phyloP scores from a whole-genome alignment of 345 rosid genomes.

The Mallotus nudiflorus region DNA sequence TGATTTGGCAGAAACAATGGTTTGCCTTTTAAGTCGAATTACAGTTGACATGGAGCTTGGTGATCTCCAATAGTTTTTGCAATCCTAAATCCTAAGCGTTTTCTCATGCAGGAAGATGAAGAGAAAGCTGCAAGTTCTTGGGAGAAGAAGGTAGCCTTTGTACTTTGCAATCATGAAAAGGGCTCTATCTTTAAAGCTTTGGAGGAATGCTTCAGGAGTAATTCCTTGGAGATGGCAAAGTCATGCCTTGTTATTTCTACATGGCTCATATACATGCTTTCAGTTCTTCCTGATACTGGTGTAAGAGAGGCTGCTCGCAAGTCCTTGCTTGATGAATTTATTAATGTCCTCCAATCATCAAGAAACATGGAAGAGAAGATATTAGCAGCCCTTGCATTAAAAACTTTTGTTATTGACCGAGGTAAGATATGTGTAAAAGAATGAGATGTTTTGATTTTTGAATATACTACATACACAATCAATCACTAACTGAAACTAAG shows the following conservation, averaged over 20 bases:
- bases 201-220: slow-evolving; percentile 59
- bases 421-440: slow-evolving; percentile 28
- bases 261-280: slow-evolving; percentile 61
- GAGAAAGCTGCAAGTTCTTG: slow-evolving; percentile 52
- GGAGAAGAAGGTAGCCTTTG: slow-evolving; percentile 61
- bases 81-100: background rate
- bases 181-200: slow-evolving; percentile 65
- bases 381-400: slow-evolving; percentile 56
- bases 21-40: slow-evolving; percentile 18
- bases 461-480: background rate
- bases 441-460: background rate
- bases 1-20: slow-evolving; percentile 44
- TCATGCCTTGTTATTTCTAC: slow-evolving; percentile 57
- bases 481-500: background rate
- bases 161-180: slow-evolving; percentile 63
- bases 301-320: slow-evolving; percentile 40
- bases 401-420: slow-evolving; percentile 51
- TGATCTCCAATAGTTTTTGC: background rate
- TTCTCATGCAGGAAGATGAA: slow-evolving; percentile 46
- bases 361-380: slow-evolving; percentile 64
- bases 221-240: slow-evolving; percentile 56
- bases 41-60: background rate
- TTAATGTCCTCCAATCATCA: slow-evolving; percentile 61
- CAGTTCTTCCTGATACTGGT: slow-evolving; percentile 59
- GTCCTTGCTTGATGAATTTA: slow-evolving; percentile 54